A percentile compares a stretch with the other conserved stretches of the same genome.
These are phyloP conservation scores for Diaporthe destruens DNA, from an alignment of 2,329 filamentous ascomycete genomes.

Conservation along the genomic window DNA sequence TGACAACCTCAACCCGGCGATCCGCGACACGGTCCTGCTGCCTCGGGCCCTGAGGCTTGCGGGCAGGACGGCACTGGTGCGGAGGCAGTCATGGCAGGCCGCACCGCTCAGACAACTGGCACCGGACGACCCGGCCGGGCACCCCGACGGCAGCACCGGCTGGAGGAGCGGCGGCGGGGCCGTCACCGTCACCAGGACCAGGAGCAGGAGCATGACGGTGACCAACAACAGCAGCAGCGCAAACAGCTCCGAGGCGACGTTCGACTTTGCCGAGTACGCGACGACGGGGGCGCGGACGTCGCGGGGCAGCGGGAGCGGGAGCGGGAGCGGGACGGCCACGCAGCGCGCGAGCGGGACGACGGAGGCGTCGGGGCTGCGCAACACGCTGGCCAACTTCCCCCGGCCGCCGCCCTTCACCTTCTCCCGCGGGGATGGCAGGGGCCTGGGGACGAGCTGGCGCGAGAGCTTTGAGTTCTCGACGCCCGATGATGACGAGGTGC, in stretches of 20 bases:
- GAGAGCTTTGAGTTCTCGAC: constrained; percentile 9
- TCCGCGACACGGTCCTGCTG: constrained; percentile 1
- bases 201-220: neutral
- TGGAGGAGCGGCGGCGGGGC: neutral
- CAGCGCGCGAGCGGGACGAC: constrained; percentile 43
- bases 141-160: neutral
- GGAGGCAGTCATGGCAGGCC: neutral
- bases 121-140: neutral
- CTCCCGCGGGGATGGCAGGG: neutral
- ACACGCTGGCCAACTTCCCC: constrained; percentile 9
- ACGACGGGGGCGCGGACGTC: neutral
- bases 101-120: neutral
- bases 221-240: constrained; percentile 1
- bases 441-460: neutral
- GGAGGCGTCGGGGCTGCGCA: constrained; percentile 10
- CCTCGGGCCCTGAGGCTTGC: neutral
- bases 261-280: neutral
- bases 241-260: constrained; percentile 1
- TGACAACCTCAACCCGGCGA: constrained; percentile 6
- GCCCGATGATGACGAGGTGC: constrained; percentile 11
- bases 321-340: constrained; percentile 42
- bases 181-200: neutral
- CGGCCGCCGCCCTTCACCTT: neutral
- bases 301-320: neutral
- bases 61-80: neutral